Evolutionary conservation across 1,284 basidiomycete species (phyloP), one percentile per base, ranked within the genome.

Genomic region (Cystobasidiaceae sp.): DNA sequence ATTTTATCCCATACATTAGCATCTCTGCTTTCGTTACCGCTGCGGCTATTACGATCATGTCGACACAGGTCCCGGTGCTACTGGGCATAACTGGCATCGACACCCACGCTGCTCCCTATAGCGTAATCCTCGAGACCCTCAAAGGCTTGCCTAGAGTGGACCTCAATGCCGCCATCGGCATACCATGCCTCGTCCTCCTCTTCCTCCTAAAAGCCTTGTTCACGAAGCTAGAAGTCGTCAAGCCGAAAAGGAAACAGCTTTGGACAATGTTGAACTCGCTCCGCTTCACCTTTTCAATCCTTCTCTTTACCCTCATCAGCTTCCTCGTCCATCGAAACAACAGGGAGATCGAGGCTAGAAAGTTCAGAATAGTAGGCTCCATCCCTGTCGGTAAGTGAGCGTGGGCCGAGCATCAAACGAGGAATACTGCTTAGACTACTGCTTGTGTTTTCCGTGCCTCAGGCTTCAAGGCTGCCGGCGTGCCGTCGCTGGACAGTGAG

Each of bases 1-100:
- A 97, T 75, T 93, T 97, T 75, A 97, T 94, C 68, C 87, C 89
- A 11, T 39, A 39, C n/a, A 39, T 39, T n/a, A 39, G 37, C 37
- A 39, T 39, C 37, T 39, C 37, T 11, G 37, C 37, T n/a, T 39
- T 39, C 37, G 37, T 39, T 39, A 39, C 37, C n/a, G 37, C 37
- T n/a, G 37, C 37, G 11, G 11, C 37, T n/a, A 39, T 39, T 39
- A 39, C 37, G 11, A 39, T 39, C 37, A 39, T 39, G 37, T 39
- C 37, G n/a, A 39, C 37, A 11, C 37, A 39, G n/a, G 11, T 39
- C 37, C 37, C 37, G 11, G 37, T 39, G 11, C 11, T 39, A n/a
- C 11, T 39, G 37, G 37, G 37, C 37, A 39, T 39, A 11, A 39
- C 37, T 39, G 37, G 37, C 37, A n/a, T 39, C 37, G 37, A 39